Percentiles rank a stretch among this genome's conserved stretches.
Conservation (phyloP, 169 alveolate genomes). For the Eimeria necatrix region DNA sequence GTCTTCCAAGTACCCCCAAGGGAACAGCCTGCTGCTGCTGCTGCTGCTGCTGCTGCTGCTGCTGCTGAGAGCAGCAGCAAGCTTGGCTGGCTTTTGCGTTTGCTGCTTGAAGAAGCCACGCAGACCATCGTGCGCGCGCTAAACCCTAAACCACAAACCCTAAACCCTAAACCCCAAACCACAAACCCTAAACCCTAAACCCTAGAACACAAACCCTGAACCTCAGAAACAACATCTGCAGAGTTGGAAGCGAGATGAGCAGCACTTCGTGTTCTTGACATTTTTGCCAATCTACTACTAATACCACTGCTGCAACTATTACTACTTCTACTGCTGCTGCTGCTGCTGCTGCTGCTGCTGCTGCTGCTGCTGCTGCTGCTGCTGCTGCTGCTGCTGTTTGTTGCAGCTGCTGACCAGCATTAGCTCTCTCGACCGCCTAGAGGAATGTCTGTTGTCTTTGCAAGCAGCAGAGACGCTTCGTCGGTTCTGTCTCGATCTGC, state of each 20-base stretch:
- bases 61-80: not conserved
- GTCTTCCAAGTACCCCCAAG: not conserved
- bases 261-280: too few species aligned
- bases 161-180: too few species aligned
- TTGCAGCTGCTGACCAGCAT: conserved; percentile 21
- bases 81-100: conserved; percentile 32
- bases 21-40: conserved; percentile 1
- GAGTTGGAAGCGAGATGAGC: not conserved
- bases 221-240: not conserved
- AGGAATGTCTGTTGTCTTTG: not conserved
- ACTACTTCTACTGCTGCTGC: not conserved
- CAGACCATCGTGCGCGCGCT: conserved; percentile 19
- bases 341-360: conserved; percentile 46
- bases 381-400: not conserved
- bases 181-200: conserved; percentile 40
- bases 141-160: too few species aligned
- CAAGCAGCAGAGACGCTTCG: conserved; percentile 21
- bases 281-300: not conserved
- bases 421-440: conserved; percentile 9
- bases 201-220: not conserved
- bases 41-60: not conserved
- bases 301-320: not conserved
- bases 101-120: conserved; percentile 47
- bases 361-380: conserved; percentile 21
- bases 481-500: not conserved